Evolutionary conservation across 768 basidiomycete species (phyloP).

Genomic region (Trametopsis cervina): DNA sequence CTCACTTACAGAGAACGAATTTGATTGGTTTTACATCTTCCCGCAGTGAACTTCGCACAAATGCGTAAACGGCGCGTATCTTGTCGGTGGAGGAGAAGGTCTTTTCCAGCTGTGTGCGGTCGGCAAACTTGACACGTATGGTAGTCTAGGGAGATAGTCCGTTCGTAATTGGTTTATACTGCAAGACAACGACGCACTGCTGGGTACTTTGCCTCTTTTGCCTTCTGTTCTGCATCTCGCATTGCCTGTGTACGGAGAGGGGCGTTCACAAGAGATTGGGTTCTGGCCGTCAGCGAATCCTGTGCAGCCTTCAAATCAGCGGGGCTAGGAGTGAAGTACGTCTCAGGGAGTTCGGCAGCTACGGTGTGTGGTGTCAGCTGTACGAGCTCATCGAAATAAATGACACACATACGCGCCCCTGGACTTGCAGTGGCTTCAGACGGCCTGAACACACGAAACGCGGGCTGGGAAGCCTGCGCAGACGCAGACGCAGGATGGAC

Average conservation of each 20-base stretch:
- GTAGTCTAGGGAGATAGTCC: conserved; percentile 46
- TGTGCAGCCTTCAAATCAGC: conserved; percentile 69
- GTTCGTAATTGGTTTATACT: not conserved
- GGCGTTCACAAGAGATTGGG: conserved; percentile 57
- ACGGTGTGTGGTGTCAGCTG: no score
- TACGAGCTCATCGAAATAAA: no score
- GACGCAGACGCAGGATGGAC: not conserved
- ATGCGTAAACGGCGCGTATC: conserved; percentile 79
- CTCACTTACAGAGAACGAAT: conserved; percentile 71
- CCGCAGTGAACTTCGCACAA: conserved; percentile 62
- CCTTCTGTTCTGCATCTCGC: conserved; percentile 55
- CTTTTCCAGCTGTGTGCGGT: conserved; percentile 77
- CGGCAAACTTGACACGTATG: conserved; percentile 75
- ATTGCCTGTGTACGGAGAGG: conserved; percentile 61
- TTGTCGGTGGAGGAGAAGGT: conserved; percentile 72
- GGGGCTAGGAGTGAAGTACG: conserved; percentile 65
- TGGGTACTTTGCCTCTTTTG: conserved; percentile 65
- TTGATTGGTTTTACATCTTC: conserved; percentile 75
- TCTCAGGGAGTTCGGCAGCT: conserved; percentile 51
- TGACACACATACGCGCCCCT: conserved; percentile 5
- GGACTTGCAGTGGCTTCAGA: conserved; percentile 12
- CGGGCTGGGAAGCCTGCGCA: not conserved
- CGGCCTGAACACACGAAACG: conserved; percentile 18
- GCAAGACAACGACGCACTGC: conserved; percentile 36
- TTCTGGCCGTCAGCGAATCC: conserved; percentile 50